A percentile compares a stretch with the other conserved stretches of the same genome.
These are phyloP conservation scores for Candida argentea DNA, from an alignment of 805 yeast species.

Conservation along the genomic window DNA sequence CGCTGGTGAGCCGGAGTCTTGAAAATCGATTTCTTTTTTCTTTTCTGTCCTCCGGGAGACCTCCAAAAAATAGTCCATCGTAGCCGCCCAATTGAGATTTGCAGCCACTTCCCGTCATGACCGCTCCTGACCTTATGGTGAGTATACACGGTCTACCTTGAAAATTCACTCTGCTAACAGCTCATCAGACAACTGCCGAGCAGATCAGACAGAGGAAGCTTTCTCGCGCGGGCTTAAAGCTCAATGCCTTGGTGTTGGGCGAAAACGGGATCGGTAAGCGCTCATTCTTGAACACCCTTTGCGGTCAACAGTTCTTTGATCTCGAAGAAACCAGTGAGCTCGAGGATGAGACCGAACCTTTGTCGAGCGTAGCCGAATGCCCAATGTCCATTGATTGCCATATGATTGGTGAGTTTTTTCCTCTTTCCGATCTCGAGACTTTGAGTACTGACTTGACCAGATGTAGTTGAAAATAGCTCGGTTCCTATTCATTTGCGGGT, in stretches of 20 bases:
- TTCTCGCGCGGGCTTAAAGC: constrained; percentile 11
- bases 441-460: constrained; percentile 2
- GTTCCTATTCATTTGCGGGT: constrained; percentile 11
- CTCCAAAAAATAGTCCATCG: no score
- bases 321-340: constrained; percentile 3
- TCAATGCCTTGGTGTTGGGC: constrained; percentile 24
- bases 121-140: neutral
- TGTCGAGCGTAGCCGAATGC: no score
- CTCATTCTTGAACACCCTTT: constrained; percentile 71
- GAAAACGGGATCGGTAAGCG: constrained; percentile 51
- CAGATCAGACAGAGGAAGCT: constrained; percentile 12
- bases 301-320: constrained; percentile 4
- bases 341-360: neutral
- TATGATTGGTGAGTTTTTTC: neutral
- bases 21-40: neutral
- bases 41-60: no score
- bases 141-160: neutral
- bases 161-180: no score
- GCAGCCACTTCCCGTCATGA: neutral
- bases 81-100: no score
- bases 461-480: constrained; percentile 4
- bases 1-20: neutral
- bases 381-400: neutral
- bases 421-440: neutral
- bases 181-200: constrained; percentile 10